Base-by-base conservation (phyloP, 805 yeast genomes). In the Naumovozyma dairenensis region DNA sequence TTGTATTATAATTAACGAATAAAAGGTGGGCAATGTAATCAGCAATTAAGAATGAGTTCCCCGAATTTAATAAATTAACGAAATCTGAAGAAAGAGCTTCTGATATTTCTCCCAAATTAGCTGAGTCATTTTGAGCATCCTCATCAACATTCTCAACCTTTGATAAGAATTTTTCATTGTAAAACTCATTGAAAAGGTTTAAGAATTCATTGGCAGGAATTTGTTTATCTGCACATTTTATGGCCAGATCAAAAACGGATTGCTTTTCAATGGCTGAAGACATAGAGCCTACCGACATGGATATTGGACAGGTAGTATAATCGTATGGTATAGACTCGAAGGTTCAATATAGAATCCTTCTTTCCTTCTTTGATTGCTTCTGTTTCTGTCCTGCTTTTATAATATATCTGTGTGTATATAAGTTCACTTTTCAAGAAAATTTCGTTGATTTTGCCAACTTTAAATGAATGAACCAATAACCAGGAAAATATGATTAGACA, bases 101-200 rank as follows among this genome's bases (percentile, higher is more conserved):
- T 5, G 43, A 30, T 4, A 40, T 26, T 15, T 40, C 45, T 7
- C 20, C 21, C 4, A 29, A 17, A 12, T 28, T 32, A 1, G 28
- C 16, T 8, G 24, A 14, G 14, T 22, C 21, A 16, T 31, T 38
- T 10, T 41, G 36, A 12, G 28, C 28, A 4, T 39, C 48, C 4
- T 49, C 53, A 18, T 39, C 40, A 19, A 44, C 51, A 4, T 40
- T 22, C 7, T 33, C 37, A 12, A 10, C n/a, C 13, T 24, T 24
- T 4, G 38, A 21, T 3, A 42, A 37, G 32, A 48, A 44, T 30
- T 48, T 45, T 34, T 54, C 59, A 38, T 52, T 57, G 31, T 49
- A 53, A 29, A 55, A 47, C 33, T 57, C 62, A 28, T 54, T 54
- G 39, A 52, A 57, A 17, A 57, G 41, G 25, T 48, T 53, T 4